These are phyloP conservation scores for Aspergillus alliaceus DNA, from an alignment of 2,329 filamentous ascomycete species.

Conservation along the genomic window DNA sequence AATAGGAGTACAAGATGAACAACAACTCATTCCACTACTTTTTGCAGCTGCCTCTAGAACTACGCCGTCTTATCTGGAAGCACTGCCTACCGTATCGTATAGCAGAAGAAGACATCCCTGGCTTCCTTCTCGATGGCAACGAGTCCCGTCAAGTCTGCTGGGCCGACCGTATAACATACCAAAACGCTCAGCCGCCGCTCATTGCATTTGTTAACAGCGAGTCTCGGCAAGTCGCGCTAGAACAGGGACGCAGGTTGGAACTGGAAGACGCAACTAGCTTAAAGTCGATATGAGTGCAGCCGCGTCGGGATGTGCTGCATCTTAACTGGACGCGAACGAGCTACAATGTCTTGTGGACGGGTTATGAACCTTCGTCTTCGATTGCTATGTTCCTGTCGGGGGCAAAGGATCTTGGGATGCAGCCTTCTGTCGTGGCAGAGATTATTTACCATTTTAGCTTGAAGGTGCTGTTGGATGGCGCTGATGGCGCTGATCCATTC, in stretches of 20 bases:
- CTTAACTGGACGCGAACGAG: not conserved
- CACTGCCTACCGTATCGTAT: not conserved
- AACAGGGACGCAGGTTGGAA: not conserved
- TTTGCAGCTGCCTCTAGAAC: not conserved
- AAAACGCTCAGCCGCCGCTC: not conserved
- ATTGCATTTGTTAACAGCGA: not conserved
- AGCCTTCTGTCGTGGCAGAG: not conserved
- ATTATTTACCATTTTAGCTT: not conserved
- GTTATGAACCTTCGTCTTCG: rapidly evolving
- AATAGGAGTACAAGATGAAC: not conserved
- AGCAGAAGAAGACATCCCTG: not conserved
- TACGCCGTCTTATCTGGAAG: not conserved
- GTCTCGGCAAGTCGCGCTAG: not conserved
- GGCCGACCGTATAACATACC: no score
- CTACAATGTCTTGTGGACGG: not conserved
- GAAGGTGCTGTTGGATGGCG: not conserved
- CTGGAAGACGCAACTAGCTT: not conserved
- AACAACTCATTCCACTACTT: not conserved
- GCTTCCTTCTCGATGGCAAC: not conserved
- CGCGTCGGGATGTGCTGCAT: not conserved
- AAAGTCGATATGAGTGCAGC: not conserved
- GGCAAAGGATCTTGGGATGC: not conserved
- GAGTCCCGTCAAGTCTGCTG: not conserved
- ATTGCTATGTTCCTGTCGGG: not conserved
- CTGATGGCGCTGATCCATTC: not conserved